Base-by-base conservation (phyloP, 371 early-diverging fungal species). In the Umbelopsis sp. region DNA sequence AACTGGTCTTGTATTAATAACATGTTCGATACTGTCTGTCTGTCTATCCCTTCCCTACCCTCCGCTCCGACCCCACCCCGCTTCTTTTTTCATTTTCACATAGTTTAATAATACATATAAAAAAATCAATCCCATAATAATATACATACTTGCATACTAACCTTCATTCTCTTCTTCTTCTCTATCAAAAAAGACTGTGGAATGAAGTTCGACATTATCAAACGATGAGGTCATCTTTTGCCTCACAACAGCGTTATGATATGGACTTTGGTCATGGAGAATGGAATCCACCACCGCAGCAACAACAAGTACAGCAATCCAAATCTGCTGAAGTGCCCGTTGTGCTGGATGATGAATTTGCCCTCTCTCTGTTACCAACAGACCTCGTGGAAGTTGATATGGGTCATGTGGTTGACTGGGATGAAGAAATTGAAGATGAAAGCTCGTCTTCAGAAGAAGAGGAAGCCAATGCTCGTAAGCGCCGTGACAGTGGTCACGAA, bases 391-490 rank as follows among this genome's bases (percentile, higher is more conserved):
- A 57, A 57, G 57, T 57, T 8, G 57, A 57, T 57, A 57, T 57
- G 57, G 57, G 57, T 35, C 57, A 57, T 57, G 57, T 57, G 57
- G 57, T 32, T 25, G 57, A 57, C 29, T 57, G 57, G 57, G 57
- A 57, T 57, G 57, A 57, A 35, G 57, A 57, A 35, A 57, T 57
- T 57, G 57, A 57, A 57, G 57, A 57, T 57, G 57, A 57, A 29
- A 57, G 57, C n/a, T 57, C 57, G 1, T 57, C 57, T 29, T 57
- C 57, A 35, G 57, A 57, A 12, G 57, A 57, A 35, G 57, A 57
- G n/a, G 57, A 35, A 29, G 57, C 57, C 22, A 57, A 57, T 57
- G 57, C 57, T 35, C 57, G 57, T 57, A 57, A 57, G n/a, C 32
- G 57, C 16, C 57, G 57, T 57, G 57, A 57, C 32, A 35, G 16